phyloP scores from a whole-genome alignment of 2,329 filamentous ascomycete genomes.

The Myriosclerotinia duriaeana region DNA sequence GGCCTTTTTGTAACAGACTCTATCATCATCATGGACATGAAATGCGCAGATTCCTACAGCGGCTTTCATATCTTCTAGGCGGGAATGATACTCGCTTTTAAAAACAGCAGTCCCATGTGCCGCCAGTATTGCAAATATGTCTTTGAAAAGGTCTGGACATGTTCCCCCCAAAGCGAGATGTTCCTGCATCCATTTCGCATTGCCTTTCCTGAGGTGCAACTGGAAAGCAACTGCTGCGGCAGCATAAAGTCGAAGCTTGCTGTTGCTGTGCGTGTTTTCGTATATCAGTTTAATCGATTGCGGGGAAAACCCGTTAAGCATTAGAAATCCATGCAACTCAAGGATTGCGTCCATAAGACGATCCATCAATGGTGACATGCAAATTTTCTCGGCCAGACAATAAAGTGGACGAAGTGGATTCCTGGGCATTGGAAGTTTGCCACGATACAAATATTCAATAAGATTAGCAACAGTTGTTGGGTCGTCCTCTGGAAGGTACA shows the following conservation, averaged over 20 bases:
- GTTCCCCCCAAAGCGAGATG: too few species aligned
- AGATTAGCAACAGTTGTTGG: not conserved
- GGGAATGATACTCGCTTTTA: not conserved
- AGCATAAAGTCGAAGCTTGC: not conserved
- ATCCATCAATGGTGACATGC: not conserved
- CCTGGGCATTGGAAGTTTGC: not conserved
- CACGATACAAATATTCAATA: conserved; percentile 14
- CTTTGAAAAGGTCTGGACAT: not conserved
- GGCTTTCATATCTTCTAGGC: too few species aligned
- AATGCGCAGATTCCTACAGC: not conserved
- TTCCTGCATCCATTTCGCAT: not conserved
- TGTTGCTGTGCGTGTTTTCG: not conserved
- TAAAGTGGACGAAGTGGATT: not conserved
- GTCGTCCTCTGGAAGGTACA: conserved; percentile 26
- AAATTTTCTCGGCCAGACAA: conserved; percentile 23
- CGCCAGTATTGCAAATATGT: not conserved
- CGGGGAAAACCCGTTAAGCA: too few species aligned
- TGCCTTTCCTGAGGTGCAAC: not conserved
- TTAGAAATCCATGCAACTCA: too few species aligned
- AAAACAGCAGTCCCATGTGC: not conserved
- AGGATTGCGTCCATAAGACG: not conserved
- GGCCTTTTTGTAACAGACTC: not conserved
- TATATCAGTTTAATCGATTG: not conserved
- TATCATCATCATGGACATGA: not conserved
- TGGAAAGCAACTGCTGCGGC: not conserved